A percentile compares a stretch with the other conserved stretches of the same genome.
Conservation (phyloP, 352 stramenopile genomes). For the Pythium biforme region DNA sequence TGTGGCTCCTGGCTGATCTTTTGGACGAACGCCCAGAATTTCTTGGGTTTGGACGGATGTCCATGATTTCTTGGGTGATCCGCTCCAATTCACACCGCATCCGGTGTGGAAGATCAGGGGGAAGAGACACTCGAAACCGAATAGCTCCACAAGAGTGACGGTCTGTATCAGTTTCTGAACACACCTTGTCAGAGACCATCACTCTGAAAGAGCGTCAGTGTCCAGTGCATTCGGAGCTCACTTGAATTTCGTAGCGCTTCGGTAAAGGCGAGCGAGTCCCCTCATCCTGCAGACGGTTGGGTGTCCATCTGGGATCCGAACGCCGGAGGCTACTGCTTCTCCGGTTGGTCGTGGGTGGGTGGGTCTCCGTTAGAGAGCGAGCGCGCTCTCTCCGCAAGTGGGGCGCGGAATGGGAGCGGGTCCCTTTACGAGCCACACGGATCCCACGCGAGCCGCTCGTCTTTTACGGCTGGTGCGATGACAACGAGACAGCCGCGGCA, state of each 20-base stretch:
- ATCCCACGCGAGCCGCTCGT: not conserved
- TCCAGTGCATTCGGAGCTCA: not conserved
- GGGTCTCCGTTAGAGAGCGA: not conserved
- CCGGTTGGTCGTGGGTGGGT: not conserved
- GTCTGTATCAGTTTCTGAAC: not conserved
- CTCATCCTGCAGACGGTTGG: too few species aligned
- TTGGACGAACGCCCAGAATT: not conserved
- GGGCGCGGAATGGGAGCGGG: not conserved
- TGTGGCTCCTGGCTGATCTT: not conserved
- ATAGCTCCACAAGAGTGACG: constrained; percentile 9
- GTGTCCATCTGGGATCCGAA: not conserved
- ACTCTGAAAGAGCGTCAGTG: not conserved
- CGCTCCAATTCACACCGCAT: not conserved
- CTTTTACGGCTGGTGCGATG: not conserved
- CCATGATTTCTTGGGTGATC: not conserved
- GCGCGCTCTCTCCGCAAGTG: not conserved
- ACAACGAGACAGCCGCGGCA: not conserved
- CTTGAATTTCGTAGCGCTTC: not conserved
- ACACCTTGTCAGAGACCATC: not conserved
- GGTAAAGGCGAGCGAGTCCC: too few species aligned
- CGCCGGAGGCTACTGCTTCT: too few species aligned
- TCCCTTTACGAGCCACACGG: too few species aligned
- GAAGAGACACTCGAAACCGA: constrained; percentile 3
- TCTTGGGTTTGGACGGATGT: not conserved
- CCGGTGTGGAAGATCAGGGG: not conserved